Evolutionary conservation across 1,284 basidiomycete genomes (phyloP), one percentile per base, ranked within the genome.

Genomic region (Grifola frondosa): DNA sequence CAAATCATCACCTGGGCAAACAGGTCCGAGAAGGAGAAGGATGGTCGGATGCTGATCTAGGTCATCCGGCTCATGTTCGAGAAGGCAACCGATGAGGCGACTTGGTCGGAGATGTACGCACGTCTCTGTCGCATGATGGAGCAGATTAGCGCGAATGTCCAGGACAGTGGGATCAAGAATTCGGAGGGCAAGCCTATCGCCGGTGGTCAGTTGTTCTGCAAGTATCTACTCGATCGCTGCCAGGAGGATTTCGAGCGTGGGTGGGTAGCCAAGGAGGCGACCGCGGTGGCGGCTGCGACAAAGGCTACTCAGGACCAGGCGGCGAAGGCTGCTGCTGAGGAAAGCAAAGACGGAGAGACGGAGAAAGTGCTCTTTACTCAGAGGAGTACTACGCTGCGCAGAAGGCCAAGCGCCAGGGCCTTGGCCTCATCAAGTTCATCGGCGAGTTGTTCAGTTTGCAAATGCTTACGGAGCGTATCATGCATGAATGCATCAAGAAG

Each of bases 371-470:
- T 6, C 75, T 94, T 34, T 89, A 97, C 59, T 96, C 91, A 5
- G 94, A 97, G 11, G 95, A 98, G 69, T 98, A 98, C 74, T 98
- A 98, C 62, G 88, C 88, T 37, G 91, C 90, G 15, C 88, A 95
- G 66, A 97, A 97, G 75, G 94, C 94, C 32, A 97, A 97, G 76
- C 91, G 95, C 53, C 88, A 91, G 54, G 94, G 95, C 66, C 85
- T 98, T 19, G 96, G 96, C 76, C 80, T 98, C 49, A 91, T 98
- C 66, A 91, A 91, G 65, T 97, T 99, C 72, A 97, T 98, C 54
- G 95, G 96, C 59, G 95, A 98, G 72, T 75, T 98, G 45, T 98
- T 94, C 86, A 97, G 97, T 74, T 75, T 97, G 28, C 86, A 88
- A 67, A 96, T 50, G 49, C 42, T 50, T 8, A 46, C 49, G 20